These are phyloP conservation scores for Lactifluus echinatus DNA, from an alignment of 768 basidiomycete species.

Conservation along the genomic window DNA sequence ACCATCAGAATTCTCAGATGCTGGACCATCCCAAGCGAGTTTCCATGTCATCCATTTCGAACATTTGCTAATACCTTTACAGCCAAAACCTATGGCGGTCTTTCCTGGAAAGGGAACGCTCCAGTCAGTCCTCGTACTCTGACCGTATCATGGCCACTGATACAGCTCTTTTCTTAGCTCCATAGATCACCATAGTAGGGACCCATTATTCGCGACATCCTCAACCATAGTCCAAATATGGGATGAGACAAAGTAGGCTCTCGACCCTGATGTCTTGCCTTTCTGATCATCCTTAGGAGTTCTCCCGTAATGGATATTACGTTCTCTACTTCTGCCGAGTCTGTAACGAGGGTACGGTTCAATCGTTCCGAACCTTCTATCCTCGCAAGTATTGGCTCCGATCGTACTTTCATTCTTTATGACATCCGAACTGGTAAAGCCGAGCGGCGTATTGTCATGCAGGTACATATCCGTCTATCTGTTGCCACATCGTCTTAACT, in stretches of 20 bases:
- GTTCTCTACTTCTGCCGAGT: slow-evolving; percentile 83
- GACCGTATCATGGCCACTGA: neutral
- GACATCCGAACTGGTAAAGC: slow-evolving; percentile 97
- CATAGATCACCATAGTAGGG: slow-evolving; percentile 88
- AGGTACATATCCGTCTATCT: slow-evolving; percentile 35
- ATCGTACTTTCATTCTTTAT: slow-evolving; percentile 92
- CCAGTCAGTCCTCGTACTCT: slow-evolving; percentile 51
- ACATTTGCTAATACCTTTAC: slow-evolving; percentile 4
- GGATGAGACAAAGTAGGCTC: slow-evolving; percentile 89
- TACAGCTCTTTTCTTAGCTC: slow-evolving; percentile 40
- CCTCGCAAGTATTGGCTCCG: slow-evolving; percentile 90
- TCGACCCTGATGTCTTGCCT: neutral
- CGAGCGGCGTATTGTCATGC: slow-evolving; percentile 84
- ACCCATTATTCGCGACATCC: slow-evolving; percentile 89
- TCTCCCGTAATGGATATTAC: slow-evolving; percentile 80
- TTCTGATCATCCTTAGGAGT: slow-evolving; percentile 40
- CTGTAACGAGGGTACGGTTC: slow-evolving; percentile 80
- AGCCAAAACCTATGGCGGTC: slow-evolving; percentile 53
- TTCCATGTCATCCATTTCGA: neutral
- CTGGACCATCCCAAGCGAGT: slow-evolving; percentile 33
- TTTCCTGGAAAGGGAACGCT: slow-evolving; percentile 85
- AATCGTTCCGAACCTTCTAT: slow-evolving; percentile 92
- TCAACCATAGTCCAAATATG: slow-evolving; percentile 92
- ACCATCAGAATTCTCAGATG: slow-evolving; percentile 26
- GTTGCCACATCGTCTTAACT: slow-evolving; percentile 2